Evolutionary conservation across 345 rosid genomes (phyloP).

Genomic region (Euphorbia tirucalli): DNA sequence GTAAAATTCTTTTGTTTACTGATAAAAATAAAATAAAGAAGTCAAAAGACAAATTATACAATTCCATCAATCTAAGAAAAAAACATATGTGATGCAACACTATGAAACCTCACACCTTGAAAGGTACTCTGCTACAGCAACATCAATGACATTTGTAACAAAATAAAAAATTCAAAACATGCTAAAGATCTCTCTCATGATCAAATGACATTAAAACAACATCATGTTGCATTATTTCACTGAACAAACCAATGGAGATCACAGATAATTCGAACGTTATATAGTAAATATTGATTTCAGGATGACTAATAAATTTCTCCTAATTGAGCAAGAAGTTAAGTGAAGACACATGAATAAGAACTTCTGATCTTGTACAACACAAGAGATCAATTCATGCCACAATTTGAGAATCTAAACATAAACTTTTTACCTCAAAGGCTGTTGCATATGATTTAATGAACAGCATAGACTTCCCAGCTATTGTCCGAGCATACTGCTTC

Average conservation of each 20-base stretch:
- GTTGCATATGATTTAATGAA: conserved; percentile 97
- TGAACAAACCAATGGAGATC: background rate
- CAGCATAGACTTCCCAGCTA: conserved; percentile 94
- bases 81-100: too few species aligned
- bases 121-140: background rate
- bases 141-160: background rate
- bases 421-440: conserved; percentile 79
- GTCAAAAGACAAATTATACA: too few species aligned
- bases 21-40: too few species aligned
- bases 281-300: background rate
- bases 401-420: background rate
- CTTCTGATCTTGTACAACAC: background rate
- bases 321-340: background rate
- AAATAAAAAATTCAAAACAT: background rate
- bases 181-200: background rate
- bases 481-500: conserved; percentile 94
- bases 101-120: too few species aligned
- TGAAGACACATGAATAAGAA: background rate
- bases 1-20: too few species aligned
- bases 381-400: background rate
- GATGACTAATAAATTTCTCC: background rate
- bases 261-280: background rate
- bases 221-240: background rate
- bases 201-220: background rate
- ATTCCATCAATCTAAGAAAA: too few species aligned